A percentile compares a stretch with the other conserved stretches of the same genome.
Evolutionary conservation across 345 rosid species (phyloP).

Genomic region (Erysimum cheiranthoides): DNA sequence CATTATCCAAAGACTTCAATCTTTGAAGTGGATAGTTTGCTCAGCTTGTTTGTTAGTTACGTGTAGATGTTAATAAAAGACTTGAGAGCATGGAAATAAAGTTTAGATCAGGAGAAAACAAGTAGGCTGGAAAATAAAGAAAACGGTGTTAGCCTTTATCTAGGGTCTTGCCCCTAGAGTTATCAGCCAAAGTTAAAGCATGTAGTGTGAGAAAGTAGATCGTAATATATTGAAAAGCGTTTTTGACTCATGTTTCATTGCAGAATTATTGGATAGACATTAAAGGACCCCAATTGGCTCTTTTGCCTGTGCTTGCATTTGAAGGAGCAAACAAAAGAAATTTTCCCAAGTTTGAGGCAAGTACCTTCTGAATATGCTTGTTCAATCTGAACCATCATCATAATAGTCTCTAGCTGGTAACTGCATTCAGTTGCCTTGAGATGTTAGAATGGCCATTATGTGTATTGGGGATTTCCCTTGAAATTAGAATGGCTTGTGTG

Average conservation of each 20-base stretch:
- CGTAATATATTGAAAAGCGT: not conserved
- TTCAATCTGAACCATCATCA: not conserved
- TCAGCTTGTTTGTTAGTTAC: not conserved
- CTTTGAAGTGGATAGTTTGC: not conserved
- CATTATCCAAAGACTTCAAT: not conserved
- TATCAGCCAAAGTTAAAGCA: not conserved
- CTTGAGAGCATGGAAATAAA: not conserved
- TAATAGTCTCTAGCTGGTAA: not conserved
- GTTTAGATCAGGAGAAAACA: not conserved
- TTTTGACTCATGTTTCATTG: not conserved
- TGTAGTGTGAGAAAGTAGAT: not conserved
- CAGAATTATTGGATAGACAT: slow-evolving; percentile 22
- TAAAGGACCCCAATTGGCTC: slow-evolving; percentile 24
- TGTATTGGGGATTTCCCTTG: not conserved
- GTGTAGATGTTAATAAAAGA: not conserved
- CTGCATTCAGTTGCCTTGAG: not conserved
- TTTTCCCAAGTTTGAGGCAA: slow-evolving; percentile 24
- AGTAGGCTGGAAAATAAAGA: not conserved
- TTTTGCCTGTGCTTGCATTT: not conserved
- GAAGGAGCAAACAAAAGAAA: slow-evolving; percentile 6
- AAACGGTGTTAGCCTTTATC: not conserved
- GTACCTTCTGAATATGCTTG: not conserved
- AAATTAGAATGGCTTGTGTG: not conserved
- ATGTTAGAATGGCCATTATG: not conserved
- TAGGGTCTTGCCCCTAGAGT: not conserved